A percentile compares a stretch with the other conserved stretches of the same genome.
phyloP scores from a whole-genome alignment of 2,329 filamentous ascomycete species.

The Aureobasidium sp. region DNA sequence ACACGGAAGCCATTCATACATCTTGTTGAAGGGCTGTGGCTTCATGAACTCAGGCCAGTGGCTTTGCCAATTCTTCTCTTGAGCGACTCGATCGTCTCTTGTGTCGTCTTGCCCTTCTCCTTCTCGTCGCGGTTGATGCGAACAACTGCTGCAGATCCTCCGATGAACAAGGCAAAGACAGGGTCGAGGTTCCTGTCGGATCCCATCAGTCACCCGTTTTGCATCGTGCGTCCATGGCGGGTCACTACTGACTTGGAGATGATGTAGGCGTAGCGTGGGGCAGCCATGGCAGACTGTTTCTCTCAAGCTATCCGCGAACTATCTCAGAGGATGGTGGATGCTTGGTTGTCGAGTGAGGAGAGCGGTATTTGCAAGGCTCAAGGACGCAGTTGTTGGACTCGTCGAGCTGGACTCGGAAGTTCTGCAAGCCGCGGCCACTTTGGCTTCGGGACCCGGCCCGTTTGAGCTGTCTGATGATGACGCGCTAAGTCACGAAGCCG shows the following conservation, averaged over 20 bases:
- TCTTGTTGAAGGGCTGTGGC: not conserved
- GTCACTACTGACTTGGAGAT: slow-evolving; percentile 33
- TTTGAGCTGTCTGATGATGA: not conserved
- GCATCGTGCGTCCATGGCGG: not conserved
- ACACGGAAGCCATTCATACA: not conserved
- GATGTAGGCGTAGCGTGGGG: slow-evolving; percentile 28
- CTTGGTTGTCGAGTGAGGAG: not conserved
- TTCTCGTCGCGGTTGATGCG: slow-evolving; percentile 39
- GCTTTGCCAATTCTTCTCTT: slow-evolving; percentile 30
- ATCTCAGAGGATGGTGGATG: too few species aligned
- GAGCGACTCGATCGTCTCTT: slow-evolving; percentile 31
- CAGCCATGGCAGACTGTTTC: not conserved
- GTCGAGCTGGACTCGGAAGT: too few species aligned
- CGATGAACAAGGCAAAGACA: slow-evolving; percentile 41
- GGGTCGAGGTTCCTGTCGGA: slow-evolving; percentile 37
- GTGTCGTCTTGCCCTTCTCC: slow-evolving; percentile 33
- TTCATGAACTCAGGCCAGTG: slow-evolving; percentile 14
- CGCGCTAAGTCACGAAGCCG: not conserved
- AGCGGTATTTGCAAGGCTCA: not conserved
- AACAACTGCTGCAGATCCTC: slow-evolving; percentile 33
- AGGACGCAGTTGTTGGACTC: not conserved
- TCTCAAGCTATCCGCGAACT: too few species aligned
- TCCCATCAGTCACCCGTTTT: not conserved
- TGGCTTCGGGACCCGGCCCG: slow-evolving; percentile 4
- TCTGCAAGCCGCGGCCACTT: not conserved